phyloP scores from a whole-genome alignment of 1,284 basidiomycete genomes.

The Coniferiporia sulphurascens region DNA sequence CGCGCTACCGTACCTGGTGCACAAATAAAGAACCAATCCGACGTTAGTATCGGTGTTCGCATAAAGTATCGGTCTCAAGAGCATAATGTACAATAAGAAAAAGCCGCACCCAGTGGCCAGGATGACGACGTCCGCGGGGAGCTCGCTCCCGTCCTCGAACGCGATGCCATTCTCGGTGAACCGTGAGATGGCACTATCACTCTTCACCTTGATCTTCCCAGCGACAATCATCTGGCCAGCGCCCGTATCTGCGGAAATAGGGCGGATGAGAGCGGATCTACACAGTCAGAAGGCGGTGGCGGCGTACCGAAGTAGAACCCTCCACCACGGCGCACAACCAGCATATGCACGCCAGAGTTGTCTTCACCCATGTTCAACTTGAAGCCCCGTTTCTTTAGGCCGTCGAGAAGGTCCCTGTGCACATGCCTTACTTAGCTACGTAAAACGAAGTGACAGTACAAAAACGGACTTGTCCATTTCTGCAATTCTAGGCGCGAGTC shows the following conservation, averaged over 20 bases:
- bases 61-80: background rate
- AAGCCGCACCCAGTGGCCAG: conserved; percentile 21
- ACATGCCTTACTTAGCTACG: background rate
- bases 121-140: conserved; percentile 21
- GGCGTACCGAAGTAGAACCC: conserved; percentile 34
- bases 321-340: conserved; percentile 30
- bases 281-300: background rate
- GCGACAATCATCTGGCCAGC: conserved; percentile 31
- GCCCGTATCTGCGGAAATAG: conserved; percentile 22
- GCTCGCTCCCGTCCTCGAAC: conserved; percentile 19
- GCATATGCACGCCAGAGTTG: conserved; percentile 31
- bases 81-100: background rate
- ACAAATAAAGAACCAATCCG: background rate
- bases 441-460: background rate
- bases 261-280: background rate
- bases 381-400: conserved; percentile 34
- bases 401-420: conserved; percentile 26
- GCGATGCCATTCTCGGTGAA: conserved; percentile 18
- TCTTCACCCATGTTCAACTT: conserved; percentile 31
- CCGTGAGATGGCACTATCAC: conserved; percentile 8
- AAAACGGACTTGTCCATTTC: conserved; percentile 17
- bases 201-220: conserved; percentile 29
- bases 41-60: too few species aligned
- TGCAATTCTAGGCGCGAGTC: conserved; percentile 15
- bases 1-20: conserved; percentile 3